These are phyloP conservation scores for Verticillium klebahnii DNA, from an alignment of 2,329 filamentous ascomycete genomes.

Conservation along the genomic window DNA sequence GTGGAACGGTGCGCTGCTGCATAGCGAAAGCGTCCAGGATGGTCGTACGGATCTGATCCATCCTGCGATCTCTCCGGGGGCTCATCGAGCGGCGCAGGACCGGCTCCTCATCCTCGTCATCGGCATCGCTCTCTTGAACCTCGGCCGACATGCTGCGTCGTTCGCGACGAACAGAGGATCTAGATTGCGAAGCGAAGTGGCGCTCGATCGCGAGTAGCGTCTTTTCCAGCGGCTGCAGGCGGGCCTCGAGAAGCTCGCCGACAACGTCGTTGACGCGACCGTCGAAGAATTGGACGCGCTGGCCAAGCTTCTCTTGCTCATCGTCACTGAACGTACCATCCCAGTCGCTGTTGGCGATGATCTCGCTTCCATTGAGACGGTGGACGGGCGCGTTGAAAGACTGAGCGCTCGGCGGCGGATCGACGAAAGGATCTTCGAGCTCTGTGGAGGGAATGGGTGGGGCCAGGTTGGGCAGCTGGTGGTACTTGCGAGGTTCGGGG, in stretches of 20 bases:
- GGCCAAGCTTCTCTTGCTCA: conserved; percentile 78
- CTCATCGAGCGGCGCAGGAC: conserved; percentile 65
- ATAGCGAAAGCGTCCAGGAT: conserved; percentile 68
- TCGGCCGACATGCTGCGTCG: conserved; percentile 68
- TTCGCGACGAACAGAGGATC: conserved; percentile 36
- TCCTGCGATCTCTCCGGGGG: conserved; percentile 69
- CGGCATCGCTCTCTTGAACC: conserved; percentile 77
- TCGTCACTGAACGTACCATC: conserved; percentile 78
- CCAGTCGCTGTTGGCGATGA: conserved; percentile 81
- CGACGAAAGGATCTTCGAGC: conserved; percentile 59
- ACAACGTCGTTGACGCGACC: conserved; percentile 84
- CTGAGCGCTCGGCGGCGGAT: conserved; percentile 41
- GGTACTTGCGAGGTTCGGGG: conserved; percentile 60
- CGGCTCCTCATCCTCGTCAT: conserved; percentile 84
- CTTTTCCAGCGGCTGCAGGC: conserved; percentile 76
- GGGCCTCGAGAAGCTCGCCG: conserved; percentile 68
- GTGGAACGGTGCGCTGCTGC: conserved; percentile 41
- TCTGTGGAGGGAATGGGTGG: conserved; percentile 46
- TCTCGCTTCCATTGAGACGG: conserved; percentile 58
- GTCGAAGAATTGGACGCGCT: conserved; percentile 84
- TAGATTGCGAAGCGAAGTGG: conserved; percentile 42
- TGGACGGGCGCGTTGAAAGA: conserved; percentile 54
- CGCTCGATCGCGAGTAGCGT: conserved; percentile 73
- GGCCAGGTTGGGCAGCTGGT: conserved; percentile 36
- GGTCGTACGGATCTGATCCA: conserved; percentile 75